Conservation (phyloP, 805 yeast species). For the Candida tammaniensis region DNA sequence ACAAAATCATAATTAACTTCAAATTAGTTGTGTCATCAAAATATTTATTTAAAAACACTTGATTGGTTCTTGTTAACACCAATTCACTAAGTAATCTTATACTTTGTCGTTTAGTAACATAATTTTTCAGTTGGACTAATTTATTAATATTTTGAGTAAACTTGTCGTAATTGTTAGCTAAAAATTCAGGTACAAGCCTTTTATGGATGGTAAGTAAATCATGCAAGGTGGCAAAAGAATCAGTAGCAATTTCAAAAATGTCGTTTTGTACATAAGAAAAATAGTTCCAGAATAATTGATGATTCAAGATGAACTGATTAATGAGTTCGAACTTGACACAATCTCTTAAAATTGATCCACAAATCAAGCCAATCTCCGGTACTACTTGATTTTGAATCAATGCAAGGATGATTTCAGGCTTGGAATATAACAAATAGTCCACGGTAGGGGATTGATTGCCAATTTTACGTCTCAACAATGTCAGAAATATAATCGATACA, state of each 20-base stretch:
- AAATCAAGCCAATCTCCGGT: slow-evolving; percentile 67
- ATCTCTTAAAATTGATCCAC: slow-evolving; percentile 80
- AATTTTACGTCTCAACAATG: slow-evolving; percentile 73
- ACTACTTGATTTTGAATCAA: slow-evolving; percentile 73
- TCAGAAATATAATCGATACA: slow-evolving; percentile 67
- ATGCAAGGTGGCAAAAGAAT: slow-evolving; percentile 74
- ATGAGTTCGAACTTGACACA: slow-evolving; percentile 77
- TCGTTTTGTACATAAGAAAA: slow-evolving; percentile 74
- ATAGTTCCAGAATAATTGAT: slow-evolving; percentile 73
- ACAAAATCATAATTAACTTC: slow-evolving; percentile 78
- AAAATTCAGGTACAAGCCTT: slow-evolving; percentile 66
- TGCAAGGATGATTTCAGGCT: slow-evolving; percentile 60
- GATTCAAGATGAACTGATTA: slow-evolving; percentile 55
- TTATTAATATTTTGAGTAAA: slow-evolving; percentile 66
- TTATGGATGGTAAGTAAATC: slow-evolving; percentile 71
- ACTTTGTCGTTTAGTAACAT: slow-evolving; percentile 91
- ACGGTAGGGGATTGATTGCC: slow-evolving; percentile 82
- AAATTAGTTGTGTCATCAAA: slow-evolving; percentile 79
- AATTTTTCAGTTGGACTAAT: slow-evolving; percentile 72
- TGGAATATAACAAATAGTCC: slow-evolving; percentile 63
- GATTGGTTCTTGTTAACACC: slow-evolving; percentile 69
- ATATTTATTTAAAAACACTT: slow-evolving; percentile 68
- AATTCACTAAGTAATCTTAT: slow-evolving; percentile 71
- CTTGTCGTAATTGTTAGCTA: slow-evolving; percentile 50
- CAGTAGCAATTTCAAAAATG: slow-evolving; percentile 88